Evolutionary conservation across 176 grass and related monocot species (phyloP).

Genomic region (Oryza punctata): DNA sequence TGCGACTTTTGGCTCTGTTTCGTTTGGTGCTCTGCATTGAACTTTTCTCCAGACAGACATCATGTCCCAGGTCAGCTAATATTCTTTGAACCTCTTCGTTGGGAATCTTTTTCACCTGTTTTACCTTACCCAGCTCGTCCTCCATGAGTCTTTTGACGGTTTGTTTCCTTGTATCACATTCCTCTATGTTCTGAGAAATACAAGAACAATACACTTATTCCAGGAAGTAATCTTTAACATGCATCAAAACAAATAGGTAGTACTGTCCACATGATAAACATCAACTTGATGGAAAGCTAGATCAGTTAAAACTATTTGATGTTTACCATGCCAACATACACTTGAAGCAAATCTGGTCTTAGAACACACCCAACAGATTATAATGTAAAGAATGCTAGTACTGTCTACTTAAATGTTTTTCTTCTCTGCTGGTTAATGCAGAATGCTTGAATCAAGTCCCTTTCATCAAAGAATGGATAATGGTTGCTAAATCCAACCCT

Average conservation of each 20-base stretch:
- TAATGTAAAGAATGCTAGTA: neutral
- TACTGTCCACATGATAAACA: neutral
- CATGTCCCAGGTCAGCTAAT: slow-evolving; percentile 61
- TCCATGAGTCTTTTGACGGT: slow-evolving; percentile 80
- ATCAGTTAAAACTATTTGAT: neutral
- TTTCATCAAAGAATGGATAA: neutral
- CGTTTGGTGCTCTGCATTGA: slow-evolving; percentile 32
- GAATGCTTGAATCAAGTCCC: neutral
- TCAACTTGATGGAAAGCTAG: slow-evolving; percentile 12
- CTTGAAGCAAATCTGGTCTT: neutral
- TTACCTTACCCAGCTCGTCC: slow-evolving; percentile 58
- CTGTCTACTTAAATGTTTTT: slow-evolving; percentile 7
- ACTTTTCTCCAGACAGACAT: slow-evolving; percentile 41
- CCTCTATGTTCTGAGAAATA: slow-evolving; percentile 43
- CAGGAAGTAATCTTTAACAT: slow-evolving; percentile 16
- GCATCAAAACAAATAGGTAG: neutral
- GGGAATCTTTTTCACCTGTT: slow-evolving; percentile 67
- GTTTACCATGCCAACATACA: slow-evolving; percentile 2
- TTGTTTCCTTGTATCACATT: slow-evolving; percentile 39
- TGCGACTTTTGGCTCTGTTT: slow-evolving; percentile 28
- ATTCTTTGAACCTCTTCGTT: slow-evolving; percentile 66
- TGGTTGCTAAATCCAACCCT: neutral
- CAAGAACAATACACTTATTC: slow-evolving; percentile 13
- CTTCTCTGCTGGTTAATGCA: neutral
- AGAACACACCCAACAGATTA: neutral